Percentiles rank a stretch among this genome's conserved stretches.
phyloP scores from a whole-genome alignment of 148 eudicot genomes.

The Rheum nobile region DNA sequence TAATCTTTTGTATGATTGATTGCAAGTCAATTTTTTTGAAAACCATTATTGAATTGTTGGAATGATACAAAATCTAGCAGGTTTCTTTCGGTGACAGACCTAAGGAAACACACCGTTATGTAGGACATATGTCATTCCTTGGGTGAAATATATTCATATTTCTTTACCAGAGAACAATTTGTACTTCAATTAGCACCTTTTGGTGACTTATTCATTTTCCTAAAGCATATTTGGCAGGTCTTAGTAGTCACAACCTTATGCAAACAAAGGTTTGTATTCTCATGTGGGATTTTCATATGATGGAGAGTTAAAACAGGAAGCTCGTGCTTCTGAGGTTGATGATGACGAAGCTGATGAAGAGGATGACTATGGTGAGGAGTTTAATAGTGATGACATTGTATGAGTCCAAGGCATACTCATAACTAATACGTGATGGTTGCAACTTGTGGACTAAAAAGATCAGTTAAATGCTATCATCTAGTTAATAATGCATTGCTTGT shows the following conservation, averaged over 20 bases:
- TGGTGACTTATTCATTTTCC: background rate
- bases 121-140: background rate
- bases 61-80: background rate
- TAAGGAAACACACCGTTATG: background rate
- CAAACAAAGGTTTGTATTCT: slow-evolving; percentile 81
- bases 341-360: slow-evolving; percentile 72
- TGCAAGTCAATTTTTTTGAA: background rate
- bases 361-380: slow-evolving; percentile 78
- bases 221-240: slow-evolving; percentile 30
- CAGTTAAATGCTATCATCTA: no score
- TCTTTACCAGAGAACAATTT: background rate
- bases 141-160: background rate
- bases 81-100: background rate
- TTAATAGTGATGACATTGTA: slow-evolving; percentile 97
- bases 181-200: background rate
- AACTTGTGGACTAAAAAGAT: no score
- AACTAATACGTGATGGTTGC: no score
- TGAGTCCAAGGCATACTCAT: no score
- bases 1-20: no score
- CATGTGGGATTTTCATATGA: slow-evolving; percentile 99
- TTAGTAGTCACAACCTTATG: slow-evolving; percentile 52
- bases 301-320: slow-evolving; percentile 66
- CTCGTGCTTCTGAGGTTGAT: slow-evolving; percentile 59
- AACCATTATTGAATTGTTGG: background rate
- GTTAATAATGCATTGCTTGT: no score